These are phyloP conservation scores for Serendipita sp. DNA, from an alignment of 768 basidiomycete genomes.

Conservation along the genomic window DNA sequence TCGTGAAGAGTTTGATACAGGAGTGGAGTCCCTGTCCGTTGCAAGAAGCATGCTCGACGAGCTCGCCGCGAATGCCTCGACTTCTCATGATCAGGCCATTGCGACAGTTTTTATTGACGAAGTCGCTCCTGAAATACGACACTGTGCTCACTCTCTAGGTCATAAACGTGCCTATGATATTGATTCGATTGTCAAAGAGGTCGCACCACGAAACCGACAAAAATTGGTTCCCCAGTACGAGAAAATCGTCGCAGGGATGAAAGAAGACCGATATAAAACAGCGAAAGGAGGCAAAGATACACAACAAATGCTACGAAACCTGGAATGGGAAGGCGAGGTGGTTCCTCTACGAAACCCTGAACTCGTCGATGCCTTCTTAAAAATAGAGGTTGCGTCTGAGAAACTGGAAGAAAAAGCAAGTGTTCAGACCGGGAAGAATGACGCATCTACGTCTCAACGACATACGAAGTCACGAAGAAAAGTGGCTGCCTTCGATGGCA, in stretches of 20 bases:
- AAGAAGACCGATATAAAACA: conserved; percentile 8
- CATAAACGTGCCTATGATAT: conserved; percentile 65
- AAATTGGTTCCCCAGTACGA: conserved; percentile 51
- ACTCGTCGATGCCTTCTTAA: conserved; percentile 71
- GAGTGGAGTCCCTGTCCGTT: conserved; percentile 55
- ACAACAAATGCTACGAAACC: conserved; percentile 30
- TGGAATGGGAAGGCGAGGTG: conserved; percentile 67
- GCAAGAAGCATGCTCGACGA: conserved; percentile 59
- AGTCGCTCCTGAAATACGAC: conserved; percentile 78
- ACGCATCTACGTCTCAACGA: conserved; percentile 15
- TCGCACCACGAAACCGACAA: conserved; percentile 39
- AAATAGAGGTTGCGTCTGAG: conserved; percentile 62
- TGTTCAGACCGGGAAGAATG: conserved; percentile 20
- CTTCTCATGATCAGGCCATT: conserved; percentile 75
- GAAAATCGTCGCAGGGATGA: conserved; percentile 34
- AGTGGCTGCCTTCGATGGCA: conserved; percentile 76
- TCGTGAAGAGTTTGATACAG: conserved; percentile 58
- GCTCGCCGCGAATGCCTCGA: conserved; percentile 44
- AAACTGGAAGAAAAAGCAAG: conserved; percentile 31
- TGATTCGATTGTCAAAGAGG: conserved; percentile 51
- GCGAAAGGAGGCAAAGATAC: conserved; percentile 16
- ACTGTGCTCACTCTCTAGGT: conserved; percentile 82
- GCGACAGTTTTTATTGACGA: conserved; percentile 72
- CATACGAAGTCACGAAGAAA: conserved; percentile 44
- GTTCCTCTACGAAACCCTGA: conserved; percentile 84